phyloP scores from a whole-genome alignment of 2,329 filamentous ascomycete species.

The Beauveria bassiana region DNA sequence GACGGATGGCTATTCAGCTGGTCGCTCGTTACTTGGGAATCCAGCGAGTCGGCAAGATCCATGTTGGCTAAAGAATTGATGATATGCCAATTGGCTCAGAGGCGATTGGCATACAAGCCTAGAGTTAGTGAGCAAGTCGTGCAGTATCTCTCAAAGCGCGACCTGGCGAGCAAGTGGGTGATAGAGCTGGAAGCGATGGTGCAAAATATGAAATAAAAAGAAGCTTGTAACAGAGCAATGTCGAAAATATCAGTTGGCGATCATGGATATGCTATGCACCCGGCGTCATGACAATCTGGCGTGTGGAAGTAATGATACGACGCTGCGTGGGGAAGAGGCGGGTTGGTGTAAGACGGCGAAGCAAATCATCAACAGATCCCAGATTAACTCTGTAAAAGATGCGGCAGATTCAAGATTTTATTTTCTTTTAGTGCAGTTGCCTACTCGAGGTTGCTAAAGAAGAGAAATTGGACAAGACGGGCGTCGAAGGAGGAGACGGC shows the following conservation, averaged over 20 bases:
- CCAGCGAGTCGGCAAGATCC: neutral
- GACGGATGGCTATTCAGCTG: slow-evolving; percentile 7
- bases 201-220: neutral
- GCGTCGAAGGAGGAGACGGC: neutral
- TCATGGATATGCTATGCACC: neutral
- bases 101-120: too few relatives aligned
- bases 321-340: neutral
- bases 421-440: too few relatives aligned
- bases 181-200: neutral
- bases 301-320: slow-evolving; percentile 6
- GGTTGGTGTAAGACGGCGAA: neutral
- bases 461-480: neutral
- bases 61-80: neutral
- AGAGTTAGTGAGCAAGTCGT: too few relatives aligned
- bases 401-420: too few relatives aligned
- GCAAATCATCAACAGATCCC: neutral
- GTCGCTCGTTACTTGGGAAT: slow-evolving; percentile 3
- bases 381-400: too few relatives aligned
- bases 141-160: too few relatives aligned
- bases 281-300: neutral
- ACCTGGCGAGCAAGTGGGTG: too few relatives aligned
- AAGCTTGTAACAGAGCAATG: neutral
- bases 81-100: neutral
- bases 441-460: too few relatives aligned
- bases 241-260: neutral